A percentile compares a stretch with the other conserved stretches of the same genome.
These are phyloP conservation scores for Lentinus polychrous DNA, from an alignment of 1,284 basidiomycete species.

Conservation along the genomic window DNA sequence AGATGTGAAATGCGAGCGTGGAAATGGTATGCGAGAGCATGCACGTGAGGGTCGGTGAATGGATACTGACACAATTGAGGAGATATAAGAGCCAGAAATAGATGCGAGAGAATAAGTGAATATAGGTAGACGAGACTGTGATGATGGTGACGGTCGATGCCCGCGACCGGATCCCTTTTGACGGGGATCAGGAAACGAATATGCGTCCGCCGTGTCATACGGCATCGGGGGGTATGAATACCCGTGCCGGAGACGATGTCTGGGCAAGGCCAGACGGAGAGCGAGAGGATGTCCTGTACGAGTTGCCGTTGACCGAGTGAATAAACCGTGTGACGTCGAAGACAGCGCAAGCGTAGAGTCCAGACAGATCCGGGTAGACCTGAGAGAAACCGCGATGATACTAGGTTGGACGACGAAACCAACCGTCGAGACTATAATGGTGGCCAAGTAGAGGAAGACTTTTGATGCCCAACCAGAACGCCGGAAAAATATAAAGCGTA, in stretches of 20 bases:
- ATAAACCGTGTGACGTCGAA: constrained; percentile 15
- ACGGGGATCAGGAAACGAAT: constrained; percentile 4
- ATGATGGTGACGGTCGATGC: constrained; percentile 10
- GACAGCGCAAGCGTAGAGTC: constrained; percentile 21
- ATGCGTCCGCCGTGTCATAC: constrained; percentile 12
- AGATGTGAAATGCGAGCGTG: constrained; percentile 23
- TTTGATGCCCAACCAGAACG: constrained; percentile 10
- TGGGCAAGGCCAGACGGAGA: neutral
- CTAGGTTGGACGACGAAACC: constrained; percentile 24
- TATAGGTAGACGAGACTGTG: constrained; percentile 6
- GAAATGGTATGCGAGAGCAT: constrained; percentile 35
- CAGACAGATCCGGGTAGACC: constrained; percentile 15
- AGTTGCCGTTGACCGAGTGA: constrained; percentile 29
- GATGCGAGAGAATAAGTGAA: constrained; percentile 6
- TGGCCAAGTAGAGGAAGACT: constrained; percentile 23
- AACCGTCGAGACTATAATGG: constrained; percentile 39
- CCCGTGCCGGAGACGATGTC: constrained; percentile 30
- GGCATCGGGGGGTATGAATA: constrained; percentile 41
- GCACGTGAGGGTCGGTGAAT: constrained; percentile 28
- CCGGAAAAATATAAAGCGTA: constrained; percentile 8
- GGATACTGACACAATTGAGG: constrained; percentile 37
- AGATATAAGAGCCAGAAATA: constrained; percentile 14
- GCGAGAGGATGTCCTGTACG: constrained; percentile 35
- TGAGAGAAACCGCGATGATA: constrained; percentile 23
- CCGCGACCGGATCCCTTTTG: constrained; percentile 10